Percentiles rank a stretch among this genome's conserved stretches.
Evolutionary conservation across 495 filamentous ascomycete species (phyloP).

Genomic region (Lasiosphaeria hispida): DNA sequence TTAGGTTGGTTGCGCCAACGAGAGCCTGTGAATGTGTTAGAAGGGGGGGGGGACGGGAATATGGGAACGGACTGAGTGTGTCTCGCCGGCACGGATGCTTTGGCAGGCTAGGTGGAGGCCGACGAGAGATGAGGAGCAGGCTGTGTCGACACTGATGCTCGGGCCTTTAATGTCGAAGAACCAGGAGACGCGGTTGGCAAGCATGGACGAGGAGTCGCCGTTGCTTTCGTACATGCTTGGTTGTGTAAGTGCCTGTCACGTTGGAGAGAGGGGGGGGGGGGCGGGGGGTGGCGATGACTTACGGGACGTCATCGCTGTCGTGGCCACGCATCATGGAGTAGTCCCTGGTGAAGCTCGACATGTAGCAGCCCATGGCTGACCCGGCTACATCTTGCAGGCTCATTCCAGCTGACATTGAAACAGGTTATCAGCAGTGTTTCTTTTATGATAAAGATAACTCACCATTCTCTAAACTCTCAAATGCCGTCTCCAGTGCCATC

Average conservation of each 20-base stretch:
- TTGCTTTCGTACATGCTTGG: constrained; percentile 47
- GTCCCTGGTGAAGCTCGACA: constrained; percentile 22
- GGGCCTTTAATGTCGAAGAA: constrained; percentile 46
- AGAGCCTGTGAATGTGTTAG: constrained; percentile 33
- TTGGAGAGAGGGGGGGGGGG: not conserved
- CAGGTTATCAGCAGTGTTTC: no score
- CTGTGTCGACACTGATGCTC: constrained; percentile 47
- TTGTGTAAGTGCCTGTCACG: not conserved
- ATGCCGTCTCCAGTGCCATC: constrained; percentile 35
- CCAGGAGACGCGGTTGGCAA: constrained; percentile 52
- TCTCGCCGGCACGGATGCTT: constrained; percentile 41
- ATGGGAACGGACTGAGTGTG: not conserved
- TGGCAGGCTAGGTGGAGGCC: constrained; percentile 53
- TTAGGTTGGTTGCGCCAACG: constrained; percentile 52
- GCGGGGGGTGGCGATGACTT: not conserved
- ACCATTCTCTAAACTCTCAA: constrained; percentile 7
- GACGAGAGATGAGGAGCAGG: constrained; percentile 52
- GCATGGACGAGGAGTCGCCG: constrained; percentile 26
- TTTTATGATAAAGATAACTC: no score
- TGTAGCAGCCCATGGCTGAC: constrained; percentile 17
- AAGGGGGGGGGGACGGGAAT: constrained; percentile 7
- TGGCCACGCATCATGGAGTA: constrained; percentile 22
- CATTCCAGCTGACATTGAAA: constrained; percentile 9
- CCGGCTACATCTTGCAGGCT: constrained; percentile 2
- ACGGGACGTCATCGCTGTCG: constrained; percentile 1